A percentile compares a stretch with the other conserved stretches of the same genome.
phyloP scores from a whole-genome alignment of 257 asterid genomes.

The Capsicum pubescens region DNA sequence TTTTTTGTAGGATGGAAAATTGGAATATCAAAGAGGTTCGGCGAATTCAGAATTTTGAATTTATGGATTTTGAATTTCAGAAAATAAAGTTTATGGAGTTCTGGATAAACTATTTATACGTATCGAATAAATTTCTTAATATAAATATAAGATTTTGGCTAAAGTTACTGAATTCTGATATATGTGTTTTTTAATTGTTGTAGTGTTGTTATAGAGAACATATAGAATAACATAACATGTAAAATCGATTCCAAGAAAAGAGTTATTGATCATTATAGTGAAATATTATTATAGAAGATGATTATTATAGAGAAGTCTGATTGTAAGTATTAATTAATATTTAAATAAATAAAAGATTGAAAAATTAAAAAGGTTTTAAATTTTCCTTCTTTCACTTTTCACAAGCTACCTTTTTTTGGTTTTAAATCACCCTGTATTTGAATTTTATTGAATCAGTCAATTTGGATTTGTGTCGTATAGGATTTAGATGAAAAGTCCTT shows the following conservation, averaged over 20 bases:
- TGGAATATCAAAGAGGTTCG: background rate
- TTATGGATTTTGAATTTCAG: background rate
- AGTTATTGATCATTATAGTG: too few species aligned
- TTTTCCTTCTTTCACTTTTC: background rate
- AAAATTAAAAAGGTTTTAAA: too few species aligned
- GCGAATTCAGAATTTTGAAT: rapidly evolving
- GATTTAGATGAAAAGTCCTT: too few species aligned
- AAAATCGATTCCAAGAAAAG: background rate
- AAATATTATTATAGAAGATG: too few species aligned
- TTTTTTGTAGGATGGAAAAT: background rate
- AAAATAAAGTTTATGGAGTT: rapidly evolving
- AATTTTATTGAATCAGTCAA: too few species aligned
- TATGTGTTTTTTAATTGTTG: background rate
- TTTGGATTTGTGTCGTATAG: too few species aligned
- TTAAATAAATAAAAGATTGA: too few species aligned
- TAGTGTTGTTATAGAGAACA: background rate
- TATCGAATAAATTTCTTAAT: background rate
- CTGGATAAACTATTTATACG: background rate
- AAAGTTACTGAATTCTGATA: background rate
- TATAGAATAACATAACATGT: background rate
- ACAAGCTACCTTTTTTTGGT: background rate
- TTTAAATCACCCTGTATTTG: background rate
- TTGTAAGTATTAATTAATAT: too few species aligned
- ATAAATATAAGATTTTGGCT: background rate
- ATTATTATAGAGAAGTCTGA: too few species aligned